These are phyloP conservation scores for Penicillium chermesinum DNA, from an alignment of 495 filamentous ascomycete genomes.

Conservation along the genomic window DNA sequence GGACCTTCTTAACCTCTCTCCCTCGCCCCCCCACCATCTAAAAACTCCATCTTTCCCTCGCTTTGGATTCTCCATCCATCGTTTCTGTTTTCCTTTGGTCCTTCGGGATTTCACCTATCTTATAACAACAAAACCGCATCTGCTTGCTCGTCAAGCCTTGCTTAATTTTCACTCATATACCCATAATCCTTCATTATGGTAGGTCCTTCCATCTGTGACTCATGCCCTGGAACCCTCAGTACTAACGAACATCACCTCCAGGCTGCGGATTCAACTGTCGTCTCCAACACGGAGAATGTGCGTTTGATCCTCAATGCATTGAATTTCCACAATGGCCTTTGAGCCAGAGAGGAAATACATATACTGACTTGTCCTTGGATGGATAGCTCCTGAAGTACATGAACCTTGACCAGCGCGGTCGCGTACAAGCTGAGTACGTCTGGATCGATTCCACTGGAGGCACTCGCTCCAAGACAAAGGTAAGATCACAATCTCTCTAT, in stretches of 20 bases:
- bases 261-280: conserved; percentile 50
- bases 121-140: conserved; percentile 7
- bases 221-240: neutral
- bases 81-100: conserved; percentile 13
- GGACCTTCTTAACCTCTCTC: conserved; percentile 10
- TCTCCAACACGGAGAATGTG: conserved; percentile 69
- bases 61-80: conserved; percentile 25
- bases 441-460: conserved; percentile 85
- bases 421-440: conserved; percentile 88
- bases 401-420: conserved; percentile 80
- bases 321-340: conserved; percentile 32
- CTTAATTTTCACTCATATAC: conserved; percentile 35
- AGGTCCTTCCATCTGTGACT: conserved; percentile 20
- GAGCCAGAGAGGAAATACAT: conserved; percentile 30
- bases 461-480: conserved; percentile 86
- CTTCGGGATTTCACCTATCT: conserved; percentile 18
- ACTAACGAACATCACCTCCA: conserved; percentile 12
- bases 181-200: conserved; percentile 42
- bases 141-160: conserved; percentile 24
- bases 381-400: conserved; percentile 86
- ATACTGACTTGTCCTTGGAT: conserved; percentile 37
- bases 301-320: conserved; percentile 38
- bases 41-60: conserved; percentile 25
- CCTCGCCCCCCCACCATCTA: conserved; percentile 20
- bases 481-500: conserved; percentile 44